Evolutionary conservation across 2,329 filamentous ascomycete species (phyloP).

Genomic region (Xylariales sp.): DNA sequence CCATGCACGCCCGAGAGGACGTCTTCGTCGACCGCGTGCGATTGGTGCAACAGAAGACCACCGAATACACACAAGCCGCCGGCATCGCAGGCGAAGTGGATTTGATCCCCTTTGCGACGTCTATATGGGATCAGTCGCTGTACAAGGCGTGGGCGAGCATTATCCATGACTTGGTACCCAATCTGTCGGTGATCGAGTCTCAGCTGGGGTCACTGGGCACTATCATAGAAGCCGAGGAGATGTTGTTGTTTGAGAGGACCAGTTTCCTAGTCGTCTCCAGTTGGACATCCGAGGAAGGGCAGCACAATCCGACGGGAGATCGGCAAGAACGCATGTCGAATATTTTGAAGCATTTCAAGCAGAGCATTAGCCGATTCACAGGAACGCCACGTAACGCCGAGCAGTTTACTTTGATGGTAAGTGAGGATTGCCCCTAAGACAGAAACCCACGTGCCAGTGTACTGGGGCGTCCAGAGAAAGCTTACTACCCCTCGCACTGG

Average conservation of each 20-base stretch:
- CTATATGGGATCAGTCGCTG: conserved; percentile 97
- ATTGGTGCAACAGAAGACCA: conserved; percentile 79
- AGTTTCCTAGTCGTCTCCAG: conserved; percentile 97
- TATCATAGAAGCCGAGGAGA: conserved; percentile 90
- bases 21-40: conserved; percentile 87
- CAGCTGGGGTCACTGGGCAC: conserved; percentile 85
- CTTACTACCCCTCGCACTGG: background rate
- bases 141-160: conserved; percentile 99
- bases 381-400: conserved; percentile 83
- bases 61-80: conserved; percentile 61
- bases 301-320: conserved; percentile 87
- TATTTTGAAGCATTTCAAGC: conserved; percentile 99
- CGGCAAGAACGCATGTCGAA: conserved; percentile 94
- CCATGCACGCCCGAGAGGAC: conserved; percentile 78
- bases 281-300: conserved; percentile 80
- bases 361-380: conserved; percentile 79
- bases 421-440: conserved; percentile 16
- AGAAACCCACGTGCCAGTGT: background rate
- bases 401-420: conserved; percentile 77
- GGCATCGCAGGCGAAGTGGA: conserved; percentile 63
- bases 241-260: conserved; percentile 93
- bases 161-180: conserved; percentile 97
- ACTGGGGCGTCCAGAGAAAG: background rate
- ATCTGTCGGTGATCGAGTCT: conserved; percentile 86
- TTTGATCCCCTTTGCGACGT: conserved; percentile 91